Conservation (phyloP, 2,329 filamentous ascomycete species). For the Pseudogymnoascus sp. region DNA sequence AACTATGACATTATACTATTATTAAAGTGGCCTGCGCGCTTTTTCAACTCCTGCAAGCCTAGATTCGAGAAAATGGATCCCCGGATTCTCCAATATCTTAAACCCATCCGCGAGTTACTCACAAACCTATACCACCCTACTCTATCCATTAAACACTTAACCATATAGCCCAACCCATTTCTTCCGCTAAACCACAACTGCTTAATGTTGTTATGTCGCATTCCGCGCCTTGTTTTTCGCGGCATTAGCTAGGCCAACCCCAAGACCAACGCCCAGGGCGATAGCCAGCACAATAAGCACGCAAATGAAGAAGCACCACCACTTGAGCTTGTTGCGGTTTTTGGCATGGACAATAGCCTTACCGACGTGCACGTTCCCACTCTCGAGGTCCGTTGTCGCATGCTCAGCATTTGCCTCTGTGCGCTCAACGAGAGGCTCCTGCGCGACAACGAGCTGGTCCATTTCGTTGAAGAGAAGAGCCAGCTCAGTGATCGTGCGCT, state of each 20-base stretch:
- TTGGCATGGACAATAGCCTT: conserved; percentile 59
- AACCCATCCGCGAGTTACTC: not conserved
- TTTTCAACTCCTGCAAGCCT: not conserved
- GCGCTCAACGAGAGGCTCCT: conserved; percentile 54
- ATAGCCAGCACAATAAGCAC: conserved; percentile 49
- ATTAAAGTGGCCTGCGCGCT: not conserved
- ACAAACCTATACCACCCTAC: not conserved
- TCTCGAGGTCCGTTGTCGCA: conserved; percentile 57
- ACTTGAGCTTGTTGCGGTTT: conserved; percentile 66
- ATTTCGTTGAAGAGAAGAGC: conserved; percentile 64
- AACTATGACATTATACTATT: conserved; percentile 1
- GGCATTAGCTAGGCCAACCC: conserved; percentile 19
- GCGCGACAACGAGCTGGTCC: conserved; percentile 63
- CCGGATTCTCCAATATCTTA: not conserved
- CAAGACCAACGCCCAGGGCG: conserved; percentile 40
- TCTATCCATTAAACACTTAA: conserved; percentile 5
- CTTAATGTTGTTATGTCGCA: not conserved
- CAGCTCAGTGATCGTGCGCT: conserved; percentile 64
- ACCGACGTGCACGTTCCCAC: conserved; percentile 60
- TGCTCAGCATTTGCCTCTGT: conserved; percentile 58
- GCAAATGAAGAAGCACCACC: conserved; percentile 62
- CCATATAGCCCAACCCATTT: not conserved
- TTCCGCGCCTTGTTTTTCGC: not conserved
- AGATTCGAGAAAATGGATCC: not conserved
- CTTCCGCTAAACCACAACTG: not conserved